Evolutionary conservation across 2,329 filamentous ascomycete genomes (phyloP), one percentile per base, ranked within the genome.

Genomic region (Trichoderma arundinaceum): DNA sequence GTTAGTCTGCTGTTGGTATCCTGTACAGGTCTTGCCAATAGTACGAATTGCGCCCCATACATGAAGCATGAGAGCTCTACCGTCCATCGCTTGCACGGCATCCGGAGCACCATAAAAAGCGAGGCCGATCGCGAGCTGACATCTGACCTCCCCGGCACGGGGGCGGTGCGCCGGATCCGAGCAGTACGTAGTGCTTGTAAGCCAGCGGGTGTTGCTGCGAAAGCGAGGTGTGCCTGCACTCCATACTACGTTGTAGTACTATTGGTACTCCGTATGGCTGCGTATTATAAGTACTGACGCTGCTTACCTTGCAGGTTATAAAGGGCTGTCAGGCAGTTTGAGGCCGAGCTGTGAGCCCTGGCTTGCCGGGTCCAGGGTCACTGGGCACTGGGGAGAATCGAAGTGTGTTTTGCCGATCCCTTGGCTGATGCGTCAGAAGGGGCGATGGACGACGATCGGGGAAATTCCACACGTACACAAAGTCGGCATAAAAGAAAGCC

Each of bases 101-200:
- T 4, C 46, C 58, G 58, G 49, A 54, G 59, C 39, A 44, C 39
- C 59, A 7, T 22, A 46, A 63, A 38, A 12, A 46, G 39, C 39
- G 49, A 63, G 60, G 38, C 49, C 49, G 39, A 15, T 63, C 17
- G 17, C 49, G 6, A 54, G 60, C 60, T 54, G 60, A 28, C 28
- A 58, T 46, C 33, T 4, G 13, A 54, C 32, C 32, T 17, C 52
- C 35, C 35, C 35, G 38, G 49, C 35, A 44, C 22, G 58, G 58
- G 22, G n/a, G 52, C 46, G 12, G 38, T 33, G 58, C 22, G 19
- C 38, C 58, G 58, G 58, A 12, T 10, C 58, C 38, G 58, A 52
- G 22, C 4, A 28, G 22, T 28, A 28, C 22, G 22, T 28, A 28
- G 22, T 28, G 22, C 22, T 28, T 28, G 22, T 28, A 28, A 28